Evolutionary conservation across 208 protist genomes (phyloP), one percentile per base, ranked within the genome.

Genomic region (Crithidia sp.): DNA sequence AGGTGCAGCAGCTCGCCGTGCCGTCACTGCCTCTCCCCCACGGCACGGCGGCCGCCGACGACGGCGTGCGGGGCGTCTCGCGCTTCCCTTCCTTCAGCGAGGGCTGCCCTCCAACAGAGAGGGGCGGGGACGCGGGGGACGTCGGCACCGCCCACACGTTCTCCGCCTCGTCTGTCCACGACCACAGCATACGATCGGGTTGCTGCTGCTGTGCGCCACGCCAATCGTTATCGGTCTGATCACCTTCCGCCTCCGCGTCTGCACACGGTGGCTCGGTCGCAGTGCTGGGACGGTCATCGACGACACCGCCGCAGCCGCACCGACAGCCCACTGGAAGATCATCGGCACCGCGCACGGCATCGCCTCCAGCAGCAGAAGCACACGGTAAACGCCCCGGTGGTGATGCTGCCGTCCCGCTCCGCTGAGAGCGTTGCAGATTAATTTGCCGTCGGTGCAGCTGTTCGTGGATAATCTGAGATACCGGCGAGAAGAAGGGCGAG

Each of bases 381-480:
- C 28, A 28, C 28, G 28, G 28, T 28, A 28, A 28, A 28, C 28
- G 28, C 28, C 28, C 28, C 28, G 45, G 0, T 49, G 45, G 0
- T 13, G 58, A 10, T 19, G 68, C 19, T 14, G 28, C 37, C 7
- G 12, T 12, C 7, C 9, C 28, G 7, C 60, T 12, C 28, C 36
- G 52, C n/a, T 58, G 44, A 45, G 58, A 7, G 16, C 52, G 62
- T 37, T 84, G 58, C 53, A 71, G 66, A 6, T 76, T 55, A 0
- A 77, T 47, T 37, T 91, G 55, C 3, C 90, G 83, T 17, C 85
- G 83, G 65, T 95, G 90, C 36, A 95, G 76, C 75, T 95, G 88
- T 52, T 79, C 76, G 67, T 93, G 90, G 47, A 95, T 93, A 60
- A 95, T 67, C 7, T 67, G 71, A 13, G 87, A 78, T n/a, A 95